A percentile compares a stretch with the other conserved stretches of the same genome.
These are phyloP conservation scores for Venturia effusa DNA, from an alignment of 2,329 filamentous ascomycete genomes.

Conservation along the genomic window DNA sequence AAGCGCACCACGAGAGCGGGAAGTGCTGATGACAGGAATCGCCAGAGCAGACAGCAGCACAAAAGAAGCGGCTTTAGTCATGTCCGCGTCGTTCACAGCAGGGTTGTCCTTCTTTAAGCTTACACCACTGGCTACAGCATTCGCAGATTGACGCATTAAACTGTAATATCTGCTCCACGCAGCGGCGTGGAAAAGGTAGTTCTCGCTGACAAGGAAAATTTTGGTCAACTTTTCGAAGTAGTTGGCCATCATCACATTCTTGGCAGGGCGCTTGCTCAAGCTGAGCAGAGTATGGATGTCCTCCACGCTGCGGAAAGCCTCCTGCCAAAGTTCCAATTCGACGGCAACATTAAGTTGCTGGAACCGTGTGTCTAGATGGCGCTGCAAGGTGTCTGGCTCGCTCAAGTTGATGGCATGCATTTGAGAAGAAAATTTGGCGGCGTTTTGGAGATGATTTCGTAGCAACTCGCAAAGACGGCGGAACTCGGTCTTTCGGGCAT, in stretches of 20 bases:
- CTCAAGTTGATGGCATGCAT: slow-evolving; percentile 99
- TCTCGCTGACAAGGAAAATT: slow-evolving; percentile 98
- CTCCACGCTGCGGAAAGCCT: slow-evolving; percentile 97
- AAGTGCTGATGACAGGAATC: slow-evolving; percentile 99
- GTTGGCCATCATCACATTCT: slow-evolving; percentile 99
- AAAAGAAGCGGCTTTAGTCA: slow-evolving; percentile 90
- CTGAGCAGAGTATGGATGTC: slow-evolving; percentile 96
- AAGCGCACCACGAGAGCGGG: slow-evolving; percentile 86
- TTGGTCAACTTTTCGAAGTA: slow-evolving; percentile 99
- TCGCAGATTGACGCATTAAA: slow-evolving; percentile 81
- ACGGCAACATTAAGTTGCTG: slow-evolving; percentile 97
- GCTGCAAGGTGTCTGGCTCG: slow-evolving; percentile 92
- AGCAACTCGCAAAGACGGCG: slow-evolving; percentile 95
- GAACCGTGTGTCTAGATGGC: slow-evolving; percentile 94
- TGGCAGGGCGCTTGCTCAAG: slow-evolving; percentile 93
- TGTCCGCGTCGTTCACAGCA: slow-evolving; percentile 74
- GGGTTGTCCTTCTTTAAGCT: slow-evolving; percentile 93
- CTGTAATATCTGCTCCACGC: slow-evolving; percentile 98
- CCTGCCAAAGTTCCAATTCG: slow-evolving; percentile 96
- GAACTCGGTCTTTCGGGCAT: slow-evolving; percentile 98
- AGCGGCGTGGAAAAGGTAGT: slow-evolving; percentile 97
- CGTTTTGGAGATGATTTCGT: slow-evolving; percentile 96
- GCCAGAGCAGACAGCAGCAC: slow-evolving; percentile 88
- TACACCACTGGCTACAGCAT: slow-evolving; percentile 71
- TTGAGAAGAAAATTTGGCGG: slow-evolving; percentile 96